Percentiles rank a stretch among this genome's conserved stretches.
Conservation (phyloP, 1,284 basidiomycete genomes). For the Irpex sp. region DNA sequence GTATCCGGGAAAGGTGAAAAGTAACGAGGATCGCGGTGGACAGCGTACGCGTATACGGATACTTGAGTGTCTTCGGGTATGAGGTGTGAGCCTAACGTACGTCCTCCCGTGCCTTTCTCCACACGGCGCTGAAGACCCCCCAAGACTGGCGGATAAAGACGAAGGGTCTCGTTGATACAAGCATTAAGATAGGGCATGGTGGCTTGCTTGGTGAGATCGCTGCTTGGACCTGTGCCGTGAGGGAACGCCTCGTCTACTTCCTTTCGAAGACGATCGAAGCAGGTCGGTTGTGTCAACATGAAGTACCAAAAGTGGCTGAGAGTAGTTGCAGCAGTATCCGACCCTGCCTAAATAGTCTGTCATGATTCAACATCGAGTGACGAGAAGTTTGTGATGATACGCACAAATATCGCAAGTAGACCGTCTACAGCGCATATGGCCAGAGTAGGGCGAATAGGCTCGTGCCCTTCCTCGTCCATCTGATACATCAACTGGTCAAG, state of each 20-base stretch:
- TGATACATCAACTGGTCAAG: background rate
- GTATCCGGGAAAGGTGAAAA: constrained; percentile 37
- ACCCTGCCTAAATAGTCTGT: constrained; percentile 9
- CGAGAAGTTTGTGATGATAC: background rate
- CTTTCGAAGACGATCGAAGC: constrained; percentile 10
- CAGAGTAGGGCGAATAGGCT: constrained; percentile 3
- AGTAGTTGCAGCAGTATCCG: constrained; percentile 15
- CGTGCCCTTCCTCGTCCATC: constrained; percentile 13
- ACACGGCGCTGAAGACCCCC: constrained; percentile 31
- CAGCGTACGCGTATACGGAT: constrained; percentile 32
- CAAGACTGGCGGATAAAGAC: constrained; percentile 35
- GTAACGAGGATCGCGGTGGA: constrained; percentile 38
- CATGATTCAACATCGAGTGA: background rate
- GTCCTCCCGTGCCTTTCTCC: constrained; percentile 26
- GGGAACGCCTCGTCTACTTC: constrained; percentile 15
- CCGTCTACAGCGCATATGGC: constrained; percentile 11
- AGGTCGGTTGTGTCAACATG: constrained; percentile 11
- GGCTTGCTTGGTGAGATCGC: constrained; percentile 11
- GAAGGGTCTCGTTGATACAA: constrained; percentile 34
- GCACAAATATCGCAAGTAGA: constrained; percentile 13
- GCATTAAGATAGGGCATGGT: constrained; percentile 17
- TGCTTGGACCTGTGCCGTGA: constrained; percentile 4
- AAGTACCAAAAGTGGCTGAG: constrained; percentile 16
- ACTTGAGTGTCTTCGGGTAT: constrained; percentile 38
- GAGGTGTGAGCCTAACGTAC: constrained; percentile 28